Evolutionary conservation across 352 stramenopile genomes (phyloP), one percentile per base, ranked within the genome.

Genomic region (Nothophytophthora sp.): DNA sequence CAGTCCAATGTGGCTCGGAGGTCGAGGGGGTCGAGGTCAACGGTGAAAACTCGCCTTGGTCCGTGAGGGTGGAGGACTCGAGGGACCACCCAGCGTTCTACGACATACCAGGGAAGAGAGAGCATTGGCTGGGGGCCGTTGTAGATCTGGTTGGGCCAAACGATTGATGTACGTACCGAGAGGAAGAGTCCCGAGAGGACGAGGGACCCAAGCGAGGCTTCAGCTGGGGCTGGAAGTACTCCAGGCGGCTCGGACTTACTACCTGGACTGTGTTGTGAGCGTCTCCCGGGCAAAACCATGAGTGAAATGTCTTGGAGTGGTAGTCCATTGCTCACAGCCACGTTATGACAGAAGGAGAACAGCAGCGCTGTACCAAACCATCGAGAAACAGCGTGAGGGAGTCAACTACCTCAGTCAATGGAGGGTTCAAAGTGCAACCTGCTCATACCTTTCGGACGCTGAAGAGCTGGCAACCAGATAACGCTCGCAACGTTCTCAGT

Each of bases 131-230:
- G n/a, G n/a, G n/a, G n/a, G n/a, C n/a, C n/a, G n/a, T n/a, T n/a
- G n/a, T n/a, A n/a, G n/a, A n/a, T n/a, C n/a, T n/a, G n/a, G n/a
- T n/a, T n/a, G n/a, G n/a, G n/a, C n/a, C n/a, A n/a, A n/a, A n/a
- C n/a, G n/a, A n/a, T n/a, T n/a, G n/a, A n/a, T n/a, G n/a, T n/a
- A 44, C 69, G 50, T 55, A 86, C 75, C 59, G 70, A 75, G 29
- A 86, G 45, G n/a, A 66, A 58, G 9, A 81, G 42, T 5, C 67
- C 75, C 0, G 67, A 71, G 0, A 86, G 20, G 8, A 60, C 43
- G 16, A 86, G 61, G 2, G 64, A 68, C 1, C 63, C 58, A 5
- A 75, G 41, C 3, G 60, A 40, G 8, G 66, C 60, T 23, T 55
- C 16, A 8, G 32, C 12, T 13, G 46, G 12, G 10, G 7, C 30